phyloP scores from a whole-genome alignment of 2,329 filamentous ascomycete genomes.

The Cladobotryum protrusum region DNA sequence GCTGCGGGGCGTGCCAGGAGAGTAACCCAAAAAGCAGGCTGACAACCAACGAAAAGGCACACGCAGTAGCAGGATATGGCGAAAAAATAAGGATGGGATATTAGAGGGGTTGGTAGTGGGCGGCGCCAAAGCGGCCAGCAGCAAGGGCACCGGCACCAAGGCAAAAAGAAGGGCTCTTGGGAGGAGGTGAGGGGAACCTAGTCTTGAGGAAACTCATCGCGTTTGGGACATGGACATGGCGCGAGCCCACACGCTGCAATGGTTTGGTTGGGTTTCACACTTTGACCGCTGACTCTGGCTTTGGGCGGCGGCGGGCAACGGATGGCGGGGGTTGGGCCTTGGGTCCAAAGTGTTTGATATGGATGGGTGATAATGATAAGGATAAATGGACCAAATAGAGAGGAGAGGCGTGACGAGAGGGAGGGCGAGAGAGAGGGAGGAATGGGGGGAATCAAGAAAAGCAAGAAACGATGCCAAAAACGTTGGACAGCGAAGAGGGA shows the following conservation, averaged over 20 bases:
- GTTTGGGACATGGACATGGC: conserved; percentile 28
- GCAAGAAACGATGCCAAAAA: not conserved
- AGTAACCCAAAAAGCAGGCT: too few species aligned
- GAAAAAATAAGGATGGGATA: not conserved
- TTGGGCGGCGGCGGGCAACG: not conserved
- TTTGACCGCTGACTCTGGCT: too few species aligned
- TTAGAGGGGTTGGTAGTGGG: not conserved
- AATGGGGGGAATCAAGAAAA: not conserved
- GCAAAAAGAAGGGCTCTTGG: not conserved
- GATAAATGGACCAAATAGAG: not conserved
- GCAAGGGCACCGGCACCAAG: not conserved
- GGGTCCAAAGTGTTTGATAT: not conserved
- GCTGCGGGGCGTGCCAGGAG: too few species aligned
- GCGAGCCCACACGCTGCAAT: conserved; percentile 15
- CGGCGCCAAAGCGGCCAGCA: not conserved
- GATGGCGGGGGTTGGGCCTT: too few species aligned
- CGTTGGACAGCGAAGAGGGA: not conserved
- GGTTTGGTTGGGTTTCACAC: conserved; percentile 2
- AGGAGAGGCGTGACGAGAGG: not conserved
- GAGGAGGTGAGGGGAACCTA: conserved; percentile 28
- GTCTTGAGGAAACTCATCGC: conserved; percentile 40
- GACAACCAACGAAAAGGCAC: too few species aligned
- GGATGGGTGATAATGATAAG: not conserved
- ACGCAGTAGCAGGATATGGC: not conserved
- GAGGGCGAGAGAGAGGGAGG: conserved; percentile 11